phyloP scores from a whole-genome alignment of 2,329 filamentous ascomycete species.

The Aspergillus luchuensis region DNA sequence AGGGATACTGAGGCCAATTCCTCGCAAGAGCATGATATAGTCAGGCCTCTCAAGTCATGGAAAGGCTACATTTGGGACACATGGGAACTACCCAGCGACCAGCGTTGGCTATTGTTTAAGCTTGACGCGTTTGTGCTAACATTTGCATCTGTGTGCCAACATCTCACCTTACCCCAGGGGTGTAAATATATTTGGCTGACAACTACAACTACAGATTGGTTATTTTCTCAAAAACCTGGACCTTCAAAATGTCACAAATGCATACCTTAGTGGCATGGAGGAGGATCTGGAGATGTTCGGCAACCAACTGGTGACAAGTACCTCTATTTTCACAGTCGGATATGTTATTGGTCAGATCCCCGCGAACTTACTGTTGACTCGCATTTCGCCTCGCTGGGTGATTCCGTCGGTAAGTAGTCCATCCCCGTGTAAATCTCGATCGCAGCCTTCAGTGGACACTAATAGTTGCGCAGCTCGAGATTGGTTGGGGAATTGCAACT shows the following conservation, averaged over 20 bases:
- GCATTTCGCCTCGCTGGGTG: conserved; percentile 48
- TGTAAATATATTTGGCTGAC: not conserved
- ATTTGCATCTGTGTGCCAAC: conserved; percentile 22
- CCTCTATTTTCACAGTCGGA: conserved; percentile 49
- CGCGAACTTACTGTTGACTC: conserved; percentile 49
- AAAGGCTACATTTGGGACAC: conserved; percentile 29
- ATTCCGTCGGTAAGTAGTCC: conserved; percentile 31
- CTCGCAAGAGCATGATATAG: not conserved
- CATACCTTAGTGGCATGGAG: conserved; percentile 43
- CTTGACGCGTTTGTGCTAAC: conserved; percentile 32
- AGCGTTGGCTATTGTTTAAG: conserved; percentile 34
- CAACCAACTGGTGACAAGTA: conserved; percentile 41
- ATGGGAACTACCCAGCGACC: conserved; percentile 23
- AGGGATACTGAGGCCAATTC: too few relatives aligned
- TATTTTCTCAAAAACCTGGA: conserved; percentile 41
- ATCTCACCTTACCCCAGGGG: not conserved
- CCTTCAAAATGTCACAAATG: conserved; percentile 47
- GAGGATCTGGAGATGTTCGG: conserved; percentile 40
- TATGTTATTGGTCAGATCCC: conserved; percentile 50
- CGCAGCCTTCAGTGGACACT: not conserved
- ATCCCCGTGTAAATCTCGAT: not conserved
- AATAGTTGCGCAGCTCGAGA: conserved; percentile 23
- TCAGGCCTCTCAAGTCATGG: conserved; percentile 19
- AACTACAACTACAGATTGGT: conserved; percentile 17
- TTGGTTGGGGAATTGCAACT: conserved; percentile 34